Percentiles rank a stretch among this genome's conserved stretches.
Evolutionary conservation across 352 stramenopile genomes (phyloP).

Genomic region (Globisporangium irregulare): DNA sequence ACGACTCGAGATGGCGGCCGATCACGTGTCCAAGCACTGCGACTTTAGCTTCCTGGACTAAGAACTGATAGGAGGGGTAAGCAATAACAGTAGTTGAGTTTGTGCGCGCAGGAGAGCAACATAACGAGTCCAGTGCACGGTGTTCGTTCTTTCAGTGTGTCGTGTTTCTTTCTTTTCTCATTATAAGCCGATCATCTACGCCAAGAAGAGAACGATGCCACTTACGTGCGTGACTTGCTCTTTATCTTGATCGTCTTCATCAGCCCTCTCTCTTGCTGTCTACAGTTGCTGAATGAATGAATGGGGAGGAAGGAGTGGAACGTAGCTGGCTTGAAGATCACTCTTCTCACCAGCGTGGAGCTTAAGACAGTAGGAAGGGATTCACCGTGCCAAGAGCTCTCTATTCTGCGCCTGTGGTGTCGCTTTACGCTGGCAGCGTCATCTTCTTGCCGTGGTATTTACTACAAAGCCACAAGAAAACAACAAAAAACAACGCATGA

Average conservation of each 20-base stretch:
- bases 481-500: conserved; percentile 1
- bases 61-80: not conserved
- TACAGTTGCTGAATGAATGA: conserved; percentile 13
- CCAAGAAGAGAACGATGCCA: not conserved
- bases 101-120: not conserved
- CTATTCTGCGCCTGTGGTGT: not conserved
- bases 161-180: not conserved
- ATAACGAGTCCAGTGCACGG: not conserved
- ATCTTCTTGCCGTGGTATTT: conserved; percentile 92
- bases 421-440: conserved; percentile 76
- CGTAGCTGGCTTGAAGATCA: not conserved
- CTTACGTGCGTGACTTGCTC: not conserved
- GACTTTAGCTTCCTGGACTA: conserved; percentile 74
- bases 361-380: not conserved
- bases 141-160: conserved; percentile 4
- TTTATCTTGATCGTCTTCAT: not conserved
- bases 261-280: conserved; percentile 2
- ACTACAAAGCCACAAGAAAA: conserved; percentile 26
- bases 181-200: not conserved
- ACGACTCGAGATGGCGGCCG: conserved; percentile 72
- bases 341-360: not conserved
- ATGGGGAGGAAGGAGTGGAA: not conserved
- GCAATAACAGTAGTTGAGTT: not conserved
- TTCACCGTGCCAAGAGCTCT: conserved; percentile 5
- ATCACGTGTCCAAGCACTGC: conserved; percentile 80